A percentile compares a stretch with the other conserved stretches of the same genome.
These are phyloP conservation scores for Thermoascus crustaceus DNA, from an alignment of 2,329 filamentous ascomycete genomes.

Conservation along the genomic window DNA sequence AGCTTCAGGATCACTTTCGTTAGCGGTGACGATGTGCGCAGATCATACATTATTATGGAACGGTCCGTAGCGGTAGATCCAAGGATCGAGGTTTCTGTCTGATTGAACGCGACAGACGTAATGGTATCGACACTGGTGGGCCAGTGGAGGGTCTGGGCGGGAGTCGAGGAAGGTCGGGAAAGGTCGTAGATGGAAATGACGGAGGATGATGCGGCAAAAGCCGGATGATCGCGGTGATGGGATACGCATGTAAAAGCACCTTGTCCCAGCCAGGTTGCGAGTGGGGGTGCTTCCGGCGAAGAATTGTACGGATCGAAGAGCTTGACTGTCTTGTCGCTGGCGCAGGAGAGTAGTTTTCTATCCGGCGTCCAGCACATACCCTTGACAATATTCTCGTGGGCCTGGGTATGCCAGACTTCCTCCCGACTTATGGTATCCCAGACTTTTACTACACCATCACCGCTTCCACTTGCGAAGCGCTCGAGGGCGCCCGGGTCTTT, in stretches of 20 bases:
- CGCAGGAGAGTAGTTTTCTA: slow-evolving; percentile 77
- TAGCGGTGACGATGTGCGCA: slow-evolving; percentile 76
- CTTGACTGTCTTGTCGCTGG: slow-evolving; percentile 78
- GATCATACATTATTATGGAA: slow-evolving; percentile 81
- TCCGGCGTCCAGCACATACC: slow-evolving; percentile 83
- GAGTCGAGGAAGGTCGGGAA: slow-evolving; percentile 64
- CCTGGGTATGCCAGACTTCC: slow-evolving; percentile 68
- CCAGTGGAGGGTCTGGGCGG: slow-evolving; percentile 77
- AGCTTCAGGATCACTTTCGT: slow-evolving; percentile 74
- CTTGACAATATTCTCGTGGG: slow-evolving; percentile 92
- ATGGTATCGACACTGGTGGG: slow-evolving; percentile 87
- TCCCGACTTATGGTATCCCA: slow-evolving; percentile 71
- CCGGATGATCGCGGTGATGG: slow-evolving; percentile 68
- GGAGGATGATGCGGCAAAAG: slow-evolving; percentile 69
- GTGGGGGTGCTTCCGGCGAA: slow-evolving; percentile 57
- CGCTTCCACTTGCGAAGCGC: slow-evolving; percentile 71
- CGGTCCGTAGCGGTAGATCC: slow-evolving; percentile 80
- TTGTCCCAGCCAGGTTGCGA: slow-evolving; percentile 75
- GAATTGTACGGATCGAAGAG: slow-evolving; percentile 84
- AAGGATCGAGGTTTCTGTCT: slow-evolving; percentile 84
- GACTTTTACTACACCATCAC: slow-evolving; percentile 89
- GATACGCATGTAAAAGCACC: slow-evolving; percentile 76
- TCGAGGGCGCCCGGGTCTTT: slow-evolving; percentile 70
- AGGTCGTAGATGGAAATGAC: slow-evolving; percentile 84
- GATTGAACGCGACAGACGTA: slow-evolving; percentile 80